Evolutionary conservation across 441 rosid species (phyloP).

Genomic region (Pelargonium myrrhifolium): DNA sequence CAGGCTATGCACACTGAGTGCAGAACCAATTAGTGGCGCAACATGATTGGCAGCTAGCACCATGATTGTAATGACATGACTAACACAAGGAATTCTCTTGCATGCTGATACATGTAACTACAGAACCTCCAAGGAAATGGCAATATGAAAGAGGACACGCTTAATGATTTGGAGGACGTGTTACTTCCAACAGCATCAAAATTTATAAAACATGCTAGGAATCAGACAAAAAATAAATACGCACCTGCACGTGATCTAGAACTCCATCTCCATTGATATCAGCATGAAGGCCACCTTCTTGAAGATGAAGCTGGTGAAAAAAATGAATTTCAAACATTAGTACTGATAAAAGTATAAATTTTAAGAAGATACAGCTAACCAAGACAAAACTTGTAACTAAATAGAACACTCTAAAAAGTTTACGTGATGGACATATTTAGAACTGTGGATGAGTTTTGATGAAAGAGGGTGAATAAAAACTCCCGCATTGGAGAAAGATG

Average conservation of each 20-base stretch:
- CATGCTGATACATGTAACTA: neutral
- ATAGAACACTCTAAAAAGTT: neutral
- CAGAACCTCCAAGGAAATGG: neutral
- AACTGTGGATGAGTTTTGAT: no score
- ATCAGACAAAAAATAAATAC: neutral
- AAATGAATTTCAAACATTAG: conserved; percentile 15
- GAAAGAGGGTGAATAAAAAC: no score
- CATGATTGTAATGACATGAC: neutral
- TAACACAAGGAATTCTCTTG: neutral
- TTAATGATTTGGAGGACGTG: neutral
- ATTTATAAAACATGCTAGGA: neutral
- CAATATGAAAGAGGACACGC: neutral
- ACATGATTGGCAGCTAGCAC: neutral
- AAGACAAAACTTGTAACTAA: neutral
- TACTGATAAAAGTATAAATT: neutral
- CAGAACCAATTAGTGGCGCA: neutral
- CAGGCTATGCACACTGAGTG: neutral
- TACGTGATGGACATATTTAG: neutral
- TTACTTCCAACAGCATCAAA: neutral
- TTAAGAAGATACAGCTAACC: neutral
- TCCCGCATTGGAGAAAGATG: no score
- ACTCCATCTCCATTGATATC: conserved; percentile 99
- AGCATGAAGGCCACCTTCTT: conserved; percentile 99
- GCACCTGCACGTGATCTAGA: conserved; percentile 97
- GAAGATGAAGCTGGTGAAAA: conserved; percentile 75